A percentile compares a stretch with the other conserved stretches of the same genome.
These are phyloP conservation scores for Eimeria falciformis DNA, from an alignment of 169 alveolate species.

Conservation along the genomic window DNA sequence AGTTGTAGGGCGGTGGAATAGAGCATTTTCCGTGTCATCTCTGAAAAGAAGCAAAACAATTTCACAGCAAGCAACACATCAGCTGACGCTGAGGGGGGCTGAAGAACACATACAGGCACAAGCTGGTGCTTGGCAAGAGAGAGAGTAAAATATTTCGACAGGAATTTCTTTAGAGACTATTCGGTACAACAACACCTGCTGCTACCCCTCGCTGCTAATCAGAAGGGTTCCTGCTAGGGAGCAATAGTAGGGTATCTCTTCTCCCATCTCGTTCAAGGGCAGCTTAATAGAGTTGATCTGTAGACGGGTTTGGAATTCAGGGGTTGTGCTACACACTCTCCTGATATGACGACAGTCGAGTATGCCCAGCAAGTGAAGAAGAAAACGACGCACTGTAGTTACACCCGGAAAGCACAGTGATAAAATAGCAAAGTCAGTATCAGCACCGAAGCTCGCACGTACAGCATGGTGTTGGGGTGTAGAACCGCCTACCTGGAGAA, in stretches of 20 bases:
- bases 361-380: slow-evolving; percentile 72
- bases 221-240: background rate
- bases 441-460: background rate
- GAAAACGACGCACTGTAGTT: slow-evolving; percentile 44
- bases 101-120: too few relatives aligned
- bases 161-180: background rate
- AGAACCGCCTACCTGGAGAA: slow-evolving; percentile 72
- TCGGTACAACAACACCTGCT: background rate
- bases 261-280: too few relatives aligned
- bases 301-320: slow-evolving; percentile 38
- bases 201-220: background rate
- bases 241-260: too few relatives aligned
- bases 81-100: too few relatives aligned
- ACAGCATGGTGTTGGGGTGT: background rate
- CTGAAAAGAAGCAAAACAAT: background rate
- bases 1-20: slow-evolving; percentile 72
- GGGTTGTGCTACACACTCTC: background rate
- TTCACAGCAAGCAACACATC: background rate
- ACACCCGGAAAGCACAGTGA: background rate
- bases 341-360: slow-evolving; percentile 20
- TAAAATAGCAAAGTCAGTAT: background rate
- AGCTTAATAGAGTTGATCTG: background rate
- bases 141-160: too few relatives aligned
- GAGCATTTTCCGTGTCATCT: background rate
- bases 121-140: too few relatives aligned